Evolutionary conservation across 192 early-diverging fungal genomes (phyloP), one percentile per base, ranked within the genome.

Genomic region (Coemansia nantahalensis): DNA sequence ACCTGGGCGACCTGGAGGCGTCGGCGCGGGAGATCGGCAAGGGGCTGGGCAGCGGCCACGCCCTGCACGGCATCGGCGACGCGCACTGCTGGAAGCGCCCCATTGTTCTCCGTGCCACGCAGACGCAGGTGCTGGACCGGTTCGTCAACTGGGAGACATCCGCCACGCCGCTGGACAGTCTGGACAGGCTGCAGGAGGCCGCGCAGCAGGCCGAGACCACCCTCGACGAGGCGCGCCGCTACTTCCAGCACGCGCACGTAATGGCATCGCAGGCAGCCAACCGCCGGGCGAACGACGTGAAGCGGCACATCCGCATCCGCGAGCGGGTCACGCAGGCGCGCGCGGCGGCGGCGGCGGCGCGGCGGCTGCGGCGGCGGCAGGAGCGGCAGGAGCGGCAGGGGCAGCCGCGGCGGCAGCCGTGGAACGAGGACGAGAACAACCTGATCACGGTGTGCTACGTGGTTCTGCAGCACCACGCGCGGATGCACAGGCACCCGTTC

Each of bases 61-160:
- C 54, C 19, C 38, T 76, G 31, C 45, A 21, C 18, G 65, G 65
- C 8, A 59, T 76, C 36, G 65, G 51, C 3, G 9, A 19, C 12
- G 15, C 43, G 10, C 16, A 22, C 9, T 43, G 45, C 41, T 76
- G 72, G 72, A 31, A 24, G 22, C 40, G 56, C 8, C 30, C 26
- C 0, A 22, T 56, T 13, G 16, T 36, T 2, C 39, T 76, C 19
- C 15, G 28, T 16, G 11, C 40, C 2, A n/a, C 19, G 6, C 65
- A 68, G 31, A 49, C 37, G 3, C 12, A 39, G 1, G 13, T 31
- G 0, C 65, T 75, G 18, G 38, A 56, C 18, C 31, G 10, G 21
- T 59, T 42, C 39, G 52, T 63, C 10, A 24, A 75, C 23, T 4
- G 17, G 15, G n/a, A 3, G 2, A 23, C 32, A 0, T 3, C 15